Percentiles rank a stretch among this genome's conserved stretches.
Evolutionary conservation across 2,329 filamentous ascomycete species (phyloP).

Genomic region (Emergomyces pasteurianus): DNA sequence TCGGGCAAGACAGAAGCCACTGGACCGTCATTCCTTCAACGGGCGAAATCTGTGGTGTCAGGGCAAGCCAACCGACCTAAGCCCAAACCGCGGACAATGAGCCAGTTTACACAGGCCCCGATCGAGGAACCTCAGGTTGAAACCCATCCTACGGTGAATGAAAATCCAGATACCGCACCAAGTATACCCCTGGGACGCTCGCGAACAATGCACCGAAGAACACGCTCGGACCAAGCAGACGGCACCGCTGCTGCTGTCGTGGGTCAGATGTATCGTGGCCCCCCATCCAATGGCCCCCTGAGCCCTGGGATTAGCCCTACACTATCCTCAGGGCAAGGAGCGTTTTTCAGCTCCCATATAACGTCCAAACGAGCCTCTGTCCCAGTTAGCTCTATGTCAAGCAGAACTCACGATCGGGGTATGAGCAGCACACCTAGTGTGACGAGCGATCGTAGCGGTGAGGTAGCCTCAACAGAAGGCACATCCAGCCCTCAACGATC

Average conservation of each 20-base stretch:
- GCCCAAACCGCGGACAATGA: constrained; percentile 34
- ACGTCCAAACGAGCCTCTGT: constrained; percentile 38
- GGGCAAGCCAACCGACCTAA: constrained; percentile 25
- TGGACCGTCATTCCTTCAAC: constrained; percentile 41
- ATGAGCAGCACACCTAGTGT: constrained; percentile 55
- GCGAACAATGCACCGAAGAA: constrained; percentile 35
- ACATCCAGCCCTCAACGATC: constrained; percentile 48
- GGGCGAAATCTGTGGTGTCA: constrained; percentile 50
- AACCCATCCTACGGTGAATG: constrained; percentile 25
- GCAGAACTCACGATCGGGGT: constrained; percentile 37
- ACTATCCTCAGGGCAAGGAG: constrained; percentile 26
- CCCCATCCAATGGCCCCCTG: constrained; percentile 38
- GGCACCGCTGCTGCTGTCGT: constrained; percentile 56
- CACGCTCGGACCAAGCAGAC: constrained; percentile 37
- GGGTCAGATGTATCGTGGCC: constrained; percentile 77
- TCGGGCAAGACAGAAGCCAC: constrained; percentile 39
- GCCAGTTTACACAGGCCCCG: constrained; percentile 25
- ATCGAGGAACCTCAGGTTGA: constrained; percentile 4
- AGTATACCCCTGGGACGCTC: constrained; percentile 36
- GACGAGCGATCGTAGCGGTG: constrained; percentile 37
- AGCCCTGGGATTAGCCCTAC: constrained; percentile 42
- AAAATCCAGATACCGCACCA: constrained; percentile 37
- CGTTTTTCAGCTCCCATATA: constrained; percentile 36
- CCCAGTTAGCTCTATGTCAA: constrained; percentile 41
- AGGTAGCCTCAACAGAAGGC: constrained; percentile 33